Base-by-base conservation (phyloP, 495 filamentous ascomycete genomes). In the Xylaria longipes region DNA sequence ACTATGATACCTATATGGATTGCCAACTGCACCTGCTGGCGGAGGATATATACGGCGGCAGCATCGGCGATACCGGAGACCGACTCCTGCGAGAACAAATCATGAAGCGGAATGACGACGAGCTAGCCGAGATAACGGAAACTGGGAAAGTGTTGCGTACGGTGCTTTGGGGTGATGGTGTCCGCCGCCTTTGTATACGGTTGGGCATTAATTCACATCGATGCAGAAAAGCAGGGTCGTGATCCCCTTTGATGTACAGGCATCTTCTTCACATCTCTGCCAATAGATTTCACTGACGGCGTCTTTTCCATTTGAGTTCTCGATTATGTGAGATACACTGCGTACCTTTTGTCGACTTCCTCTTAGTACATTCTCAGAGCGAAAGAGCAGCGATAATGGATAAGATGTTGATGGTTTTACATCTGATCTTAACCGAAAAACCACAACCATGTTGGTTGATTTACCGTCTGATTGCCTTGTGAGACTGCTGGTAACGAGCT, bases 11-110 rank as follows among this genome's bases (percentile, higher is more conserved):
- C 2, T 39, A 15, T 1, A 81, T 86, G 65, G 77, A 80, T n/a
- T 82, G 84, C 79, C 85, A 85, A 79, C 68, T 85, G 75, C 68
- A 72, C 8, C 71, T 77, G 72, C 63, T 78, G 12, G 68, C 62
- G 45, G 74, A 78, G 71, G 50, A 12, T 8, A 66, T 80, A 14
- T 67, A 67, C 22, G 70, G 70, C 8, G 58, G 14, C 20, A 22
- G 61, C 1, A 41, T 57, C 1, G 63, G 63, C 1, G 22, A 31
- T 25, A 31, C 20, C 3, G 4, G 7, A 46, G 7, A 11, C 22
- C 33, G 22, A 2, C 5, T 45, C 37, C 61, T 64, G 11, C 37
- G 22, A 46, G 25, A 46, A 6, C 22, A 29, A 20, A 7, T 64
- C 22, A 46, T 45, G 39, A 31, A 29, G 1, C 8, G 17, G 1